Evolutionary conservation across 768 basidiomycete genomes (phyloP).

Genomic region (Flagelloscypha sp.): DNA sequence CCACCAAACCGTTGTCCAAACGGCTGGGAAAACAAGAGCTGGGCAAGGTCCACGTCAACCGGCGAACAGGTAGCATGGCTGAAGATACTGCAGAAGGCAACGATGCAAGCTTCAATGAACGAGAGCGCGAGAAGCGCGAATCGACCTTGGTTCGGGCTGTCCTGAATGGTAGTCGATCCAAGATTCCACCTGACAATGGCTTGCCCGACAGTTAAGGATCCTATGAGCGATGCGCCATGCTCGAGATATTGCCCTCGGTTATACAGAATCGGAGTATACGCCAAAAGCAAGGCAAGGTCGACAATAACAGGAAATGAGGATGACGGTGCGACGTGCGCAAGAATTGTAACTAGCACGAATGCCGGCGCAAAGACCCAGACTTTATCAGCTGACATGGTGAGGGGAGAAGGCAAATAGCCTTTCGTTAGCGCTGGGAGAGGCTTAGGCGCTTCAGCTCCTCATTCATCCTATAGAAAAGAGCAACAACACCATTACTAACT

Average conservation of each 20-base stretch:
- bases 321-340: conserved; percentile 17
- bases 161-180: conserved; percentile 43
- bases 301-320: conserved; percentile 17
- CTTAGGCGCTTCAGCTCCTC: too few relatives aligned
- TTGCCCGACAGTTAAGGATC: conserved; percentile 31
- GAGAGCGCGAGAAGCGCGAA: conserved; percentile 36
- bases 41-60: conserved; percentile 31
- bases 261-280: conserved; percentile 30
- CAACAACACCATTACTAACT: too few relatives aligned
- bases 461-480: too few relatives aligned
- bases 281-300: conserved; percentile 24
- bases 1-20: conserved; percentile 64
- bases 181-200: conserved; percentile 34
- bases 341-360: too few relatives aligned
- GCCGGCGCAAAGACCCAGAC: too few relatives aligned
- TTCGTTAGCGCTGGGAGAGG: too few relatives aligned
- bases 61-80: conserved; percentile 26
- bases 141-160: conserved; percentile 35
- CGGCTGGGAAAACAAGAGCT: conserved; percentile 53
- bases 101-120: conserved; percentile 34
- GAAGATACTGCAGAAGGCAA: conserved; percentile 33
- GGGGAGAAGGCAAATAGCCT: too few relatives aligned
- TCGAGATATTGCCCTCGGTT: conserved; percentile 14
- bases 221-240: conserved; percentile 24
- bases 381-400: too few relatives aligned